Evolutionary conservation across 441 rosid species (phyloP).

Genomic region (Macaranga tanarius): DNA sequence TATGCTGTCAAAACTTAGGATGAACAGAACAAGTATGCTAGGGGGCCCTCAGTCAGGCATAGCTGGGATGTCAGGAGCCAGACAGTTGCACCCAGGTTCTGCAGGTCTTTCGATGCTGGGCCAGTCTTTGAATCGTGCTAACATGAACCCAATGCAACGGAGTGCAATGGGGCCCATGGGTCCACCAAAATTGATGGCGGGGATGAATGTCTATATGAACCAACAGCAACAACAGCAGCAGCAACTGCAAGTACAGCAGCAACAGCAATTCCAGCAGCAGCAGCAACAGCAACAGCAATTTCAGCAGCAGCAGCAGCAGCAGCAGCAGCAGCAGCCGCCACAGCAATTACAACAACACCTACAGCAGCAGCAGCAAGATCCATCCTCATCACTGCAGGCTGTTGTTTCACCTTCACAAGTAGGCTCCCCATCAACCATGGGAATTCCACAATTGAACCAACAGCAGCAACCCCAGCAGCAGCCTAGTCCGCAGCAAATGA

Average conservation of each 20-base stretch:
- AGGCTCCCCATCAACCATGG: slow-evolving; percentile 74
- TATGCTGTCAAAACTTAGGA: slow-evolving; percentile 37
- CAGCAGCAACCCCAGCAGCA: slow-evolving; percentile 75
- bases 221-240: slow-evolving; percentile 54
- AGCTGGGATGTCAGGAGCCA: slow-evolving; percentile 62
- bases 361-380: slow-evolving; percentile 50
- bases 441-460: slow-evolving; percentile 59
- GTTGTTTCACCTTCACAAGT: slow-evolving; percentile 79
- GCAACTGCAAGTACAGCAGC: slow-evolving; percentile 24
- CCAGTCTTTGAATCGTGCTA: slow-evolving; percentile 57
- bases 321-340: slow-evolving; percentile 31
- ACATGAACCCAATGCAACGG: slow-evolving; percentile 62
- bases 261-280: slow-evolving; percentile 24
- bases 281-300: slow-evolving; percentile 37
- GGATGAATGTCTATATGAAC: slow-evolving; percentile 67
- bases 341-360: slow-evolving; percentile 33
- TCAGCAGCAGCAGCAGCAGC: slow-evolving; percentile 38
- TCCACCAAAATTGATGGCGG: slow-evolving; percentile 79
- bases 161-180: slow-evolving; percentile 72
- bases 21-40: slow-evolving; percentile 36
- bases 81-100: slow-evolving; percentile 72
- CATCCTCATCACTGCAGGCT: slow-evolving; percentile 69
- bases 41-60: slow-evolving; percentile 66
- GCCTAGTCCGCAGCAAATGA: slow-evolving; percentile 88
- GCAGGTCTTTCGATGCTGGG: slow-evolving; percentile 66